Conservation (phyloP, 768 basidiomycete species). For the Collybia mongolica region DNA sequence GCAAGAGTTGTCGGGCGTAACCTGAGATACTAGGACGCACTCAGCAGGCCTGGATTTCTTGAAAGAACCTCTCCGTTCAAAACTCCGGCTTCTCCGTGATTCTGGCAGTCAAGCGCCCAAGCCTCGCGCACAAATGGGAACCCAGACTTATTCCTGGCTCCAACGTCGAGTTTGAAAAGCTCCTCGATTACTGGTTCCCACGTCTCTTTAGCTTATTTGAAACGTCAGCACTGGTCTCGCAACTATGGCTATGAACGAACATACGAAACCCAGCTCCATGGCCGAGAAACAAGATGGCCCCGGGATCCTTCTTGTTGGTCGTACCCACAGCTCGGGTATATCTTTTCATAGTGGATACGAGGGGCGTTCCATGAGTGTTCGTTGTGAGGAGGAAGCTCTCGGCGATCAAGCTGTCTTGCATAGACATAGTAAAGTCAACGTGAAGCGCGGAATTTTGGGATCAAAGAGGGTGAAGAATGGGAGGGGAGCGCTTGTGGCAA, state of each 20-base stretch:
- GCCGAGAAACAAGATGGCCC: slow-evolving; percentile 22
- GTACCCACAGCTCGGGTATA: slow-evolving; percentile 15
- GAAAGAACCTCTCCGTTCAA: slow-evolving; percentile 27
- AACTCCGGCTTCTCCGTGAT: slow-evolving; percentile 34
- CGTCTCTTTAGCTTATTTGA: slow-evolving; percentile 33
- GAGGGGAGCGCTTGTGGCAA: too few relatives aligned
- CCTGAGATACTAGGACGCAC: slow-evolving; percentile 8
- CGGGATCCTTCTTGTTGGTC: slow-evolving; percentile 10
- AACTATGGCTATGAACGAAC: not conserved
- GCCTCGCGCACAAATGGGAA: slow-evolving; percentile 25
- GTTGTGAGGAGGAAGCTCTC: slow-evolving; percentile 30
- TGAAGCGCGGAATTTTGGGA: not conserved
- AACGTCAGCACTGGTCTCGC: not conserved
- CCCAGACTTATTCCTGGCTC: not conserved
- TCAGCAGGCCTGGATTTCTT: slow-evolving; percentile 15
- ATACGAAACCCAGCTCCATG: slow-evolving; percentile 30
- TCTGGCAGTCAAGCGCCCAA: slow-evolving; percentile 37
- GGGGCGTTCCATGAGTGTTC: slow-evolving; percentile 21
- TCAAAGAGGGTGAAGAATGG: too few relatives aligned
- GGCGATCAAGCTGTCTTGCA: not conserved
- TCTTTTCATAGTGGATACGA: slow-evolving; percentile 26
- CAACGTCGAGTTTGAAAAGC: slow-evolving; percentile 24
- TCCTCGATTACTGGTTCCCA: slow-evolving; percentile 37
- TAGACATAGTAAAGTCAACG: too few relatives aligned
- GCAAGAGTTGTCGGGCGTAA: too few relatives aligned